Conservation (phyloP, 2,329 filamentous ascomycete species). For the Spiromastix sp. region DNA sequence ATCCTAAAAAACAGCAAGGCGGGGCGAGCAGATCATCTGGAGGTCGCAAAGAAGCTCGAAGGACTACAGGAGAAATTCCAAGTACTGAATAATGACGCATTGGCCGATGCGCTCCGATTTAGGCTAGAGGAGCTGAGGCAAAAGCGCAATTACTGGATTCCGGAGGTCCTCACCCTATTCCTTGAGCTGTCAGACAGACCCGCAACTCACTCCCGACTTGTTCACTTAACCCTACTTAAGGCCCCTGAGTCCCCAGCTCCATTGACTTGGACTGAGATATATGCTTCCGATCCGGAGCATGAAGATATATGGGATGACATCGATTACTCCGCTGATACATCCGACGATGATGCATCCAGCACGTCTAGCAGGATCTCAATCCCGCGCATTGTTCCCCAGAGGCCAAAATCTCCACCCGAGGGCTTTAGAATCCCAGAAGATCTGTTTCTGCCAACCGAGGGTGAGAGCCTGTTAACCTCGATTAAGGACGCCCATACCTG, state of each 20-base stretch:
- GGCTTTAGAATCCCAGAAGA: slow-evolving; percentile 26
- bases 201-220: slow-evolving; percentile 55
- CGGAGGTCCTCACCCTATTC: slow-evolving; percentile 69
- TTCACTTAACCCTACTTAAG: slow-evolving; percentile 49
- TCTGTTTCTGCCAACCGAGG: slow-evolving; percentile 21
- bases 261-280: slow-evolving; percentile 70
- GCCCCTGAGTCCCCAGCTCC: slow-evolving; percentile 36
- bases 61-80: slow-evolving; percentile 81
- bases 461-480: slow-evolving; percentile 25
- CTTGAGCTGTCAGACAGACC: slow-evolving; percentile 75
- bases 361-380: slow-evolving; percentile 23
- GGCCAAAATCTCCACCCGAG: slow-evolving; percentile 18
- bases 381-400: slow-evolving; percentile 19
- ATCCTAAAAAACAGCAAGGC: slow-evolving; percentile 36
- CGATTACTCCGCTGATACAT: slow-evolving; percentile 28
- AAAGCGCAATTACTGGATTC: slow-evolving; percentile 54
- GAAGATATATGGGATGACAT: slow-evolving; percentile 33
- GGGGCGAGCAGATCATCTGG: slow-evolving; percentile 64
- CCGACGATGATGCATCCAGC: slow-evolving; percentile 28
- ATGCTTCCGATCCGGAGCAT: slow-evolving; percentile 55
- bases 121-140: slow-evolving; percentile 51
- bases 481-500: slow-evolving; percentile 41
- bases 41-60: slow-evolving; percentile 53
- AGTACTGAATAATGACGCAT: slow-evolving; percentile 64
- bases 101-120: slow-evolving; percentile 58